phyloP scores from a whole-genome alignment of 331 rosid species.

The Phaseolus coccineus region DNA sequence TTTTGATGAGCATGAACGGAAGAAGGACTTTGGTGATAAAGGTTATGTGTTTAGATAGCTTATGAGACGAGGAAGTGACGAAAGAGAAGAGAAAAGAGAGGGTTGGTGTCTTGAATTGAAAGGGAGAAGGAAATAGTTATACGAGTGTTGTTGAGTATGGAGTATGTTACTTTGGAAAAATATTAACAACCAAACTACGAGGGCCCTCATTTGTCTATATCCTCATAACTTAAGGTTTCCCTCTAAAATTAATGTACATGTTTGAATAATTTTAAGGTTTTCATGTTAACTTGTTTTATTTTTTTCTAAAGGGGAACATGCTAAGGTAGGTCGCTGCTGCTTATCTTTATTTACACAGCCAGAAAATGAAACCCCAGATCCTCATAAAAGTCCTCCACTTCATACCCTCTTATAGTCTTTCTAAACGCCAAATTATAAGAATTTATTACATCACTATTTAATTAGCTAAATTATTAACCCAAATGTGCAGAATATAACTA shows the following conservation, averaged over 20 bases:
- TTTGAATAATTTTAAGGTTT: slow-evolving; percentile 1
- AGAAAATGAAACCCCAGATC: background rate
- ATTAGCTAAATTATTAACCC: background rate
- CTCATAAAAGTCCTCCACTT: background rate
- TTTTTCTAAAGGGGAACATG: slow-evolving; percentile 1
- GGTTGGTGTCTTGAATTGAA: slow-evolving; percentile 46
- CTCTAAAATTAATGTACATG: background rate
- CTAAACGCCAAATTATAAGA: background rate
- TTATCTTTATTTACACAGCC: slow-evolving; percentile 1
- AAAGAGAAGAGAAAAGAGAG: background rate
- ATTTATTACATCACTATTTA: background rate
- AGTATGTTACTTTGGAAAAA: slow-evolving; percentile 37
- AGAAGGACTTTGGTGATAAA: slow-evolving; percentile 4
- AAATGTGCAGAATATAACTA: background rate
- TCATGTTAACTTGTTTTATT: background rate
- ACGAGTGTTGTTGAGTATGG: slow-evolving; percentile 31
- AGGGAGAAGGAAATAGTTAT: slow-evolving; percentile 32
- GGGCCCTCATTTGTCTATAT: slow-evolving; percentile 51
- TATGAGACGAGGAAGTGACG: background rate
- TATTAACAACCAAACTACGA: slow-evolving; percentile 51
- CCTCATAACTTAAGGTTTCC: slow-evolving; percentile 45
- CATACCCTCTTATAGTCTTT: slow-evolving; percentile 4
- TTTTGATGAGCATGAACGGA: background rate
- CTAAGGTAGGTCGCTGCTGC: background rate
- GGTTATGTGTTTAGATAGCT: background rate